Evolutionary conservation across 2,329 filamentous ascomycete species (phyloP), one percentile per base, ranked within the genome.

Genomic region (Scytalidium sp.): DNA sequence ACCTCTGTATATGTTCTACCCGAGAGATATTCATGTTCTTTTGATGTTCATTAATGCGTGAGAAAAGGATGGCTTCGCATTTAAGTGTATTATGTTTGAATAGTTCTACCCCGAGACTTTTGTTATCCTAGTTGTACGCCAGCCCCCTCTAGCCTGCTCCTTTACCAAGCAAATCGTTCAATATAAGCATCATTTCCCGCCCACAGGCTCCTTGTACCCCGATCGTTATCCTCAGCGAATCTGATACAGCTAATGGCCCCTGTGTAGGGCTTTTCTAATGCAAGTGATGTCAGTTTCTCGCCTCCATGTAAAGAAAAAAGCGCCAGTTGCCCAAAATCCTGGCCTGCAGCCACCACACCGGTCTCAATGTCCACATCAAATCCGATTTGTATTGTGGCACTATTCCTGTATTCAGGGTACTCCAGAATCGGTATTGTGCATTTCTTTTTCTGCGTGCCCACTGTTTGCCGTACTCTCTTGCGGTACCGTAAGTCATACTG

Each of bases 401-500:
- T 60, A 59, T 84, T 85, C 23, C 61, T 59, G 62, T 82, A 81
- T 2, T 62, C 69, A 0, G 70, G 66, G 50, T 84, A 84, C 0
- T 47, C 47, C 8, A 84, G 60, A 2, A 80, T 57, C 0, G 80
- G 72, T 4, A 44, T 53, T 0, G 65, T 59, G 5, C 44, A 43
- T 2, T 15, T 27, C 17, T 17, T 13, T 19, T 50, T 55, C 1
- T 41, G 25, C 3, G 17, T 17, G n/a, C 44, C 19, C 20, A 43
- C 50, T 19, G 8, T 19, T 22, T 41, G 27, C 29, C 19, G 20
- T 52, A 43, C 29, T 25, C 25, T 15, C 51, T 57, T 56, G 20
- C 54, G 55, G 55, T 72, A 80, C 1, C 83, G 79, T 25, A 79
- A 53, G 54, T 86, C 83, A 57, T 83, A 85, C 4, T 84, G 64